A percentile compares a stretch with the other conserved stretches of the same genome.
These are phyloP conservation scores for Pulveroboletus sp. DNA, from an alignment of 1,284 basidiomycete species.

Conservation along the genomic window DNA sequence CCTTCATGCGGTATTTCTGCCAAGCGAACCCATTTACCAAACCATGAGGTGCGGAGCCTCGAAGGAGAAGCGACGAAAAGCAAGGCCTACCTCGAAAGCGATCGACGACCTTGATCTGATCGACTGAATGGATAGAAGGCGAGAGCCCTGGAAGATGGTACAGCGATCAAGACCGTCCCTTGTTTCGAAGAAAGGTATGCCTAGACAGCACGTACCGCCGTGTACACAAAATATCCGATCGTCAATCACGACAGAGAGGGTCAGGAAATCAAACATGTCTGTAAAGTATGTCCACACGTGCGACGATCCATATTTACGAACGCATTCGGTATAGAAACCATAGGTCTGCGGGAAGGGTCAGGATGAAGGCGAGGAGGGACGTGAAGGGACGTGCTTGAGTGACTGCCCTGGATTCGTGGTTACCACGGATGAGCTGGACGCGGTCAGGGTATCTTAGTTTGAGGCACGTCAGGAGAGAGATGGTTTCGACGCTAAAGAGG, in stretches of 20 bases:
- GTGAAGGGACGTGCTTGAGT: conserved; percentile 73
- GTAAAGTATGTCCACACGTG: conserved; percentile 99
- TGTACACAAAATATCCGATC: conserved; percentile 99
- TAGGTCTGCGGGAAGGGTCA: conserved; percentile 71
- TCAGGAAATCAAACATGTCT: conserved; percentile 99
- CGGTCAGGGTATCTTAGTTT: conserved; percentile 97
- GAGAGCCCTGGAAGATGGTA: conserved; percentile 67
- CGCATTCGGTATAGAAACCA: conserved; percentile 98
- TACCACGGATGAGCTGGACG: conserved; percentile 96
- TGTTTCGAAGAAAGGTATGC: conserved; percentile 22
- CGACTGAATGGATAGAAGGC: conserved; percentile 97
- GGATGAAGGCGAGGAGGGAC: conserved; percentile 22
- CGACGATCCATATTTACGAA: conserved; percentile 94
- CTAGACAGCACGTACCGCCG: conserved; percentile 61
- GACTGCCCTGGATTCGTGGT: conserved; percentile 97
- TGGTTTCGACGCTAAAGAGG: conserved; percentile 97
- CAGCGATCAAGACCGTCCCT: conserved; percentile 2
- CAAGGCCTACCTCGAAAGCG: conserved; percentile 77
- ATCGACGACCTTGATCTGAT: conserved; percentile 99
- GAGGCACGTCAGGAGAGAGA: conserved; percentile 94
- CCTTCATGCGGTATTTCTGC: conserved; percentile 99
- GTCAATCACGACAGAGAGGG: conserved; percentile 97
- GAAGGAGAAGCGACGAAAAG: conserved; percentile 21
- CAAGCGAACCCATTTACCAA: conserved; percentile 13
- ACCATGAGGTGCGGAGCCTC: conserved; percentile 27